Evolutionary conservation across 2,329 filamentous ascomycete genomes (phyloP), one percentile per base, ranked within the genome.

Genomic region (Trichoderma oligosporum): DNA sequence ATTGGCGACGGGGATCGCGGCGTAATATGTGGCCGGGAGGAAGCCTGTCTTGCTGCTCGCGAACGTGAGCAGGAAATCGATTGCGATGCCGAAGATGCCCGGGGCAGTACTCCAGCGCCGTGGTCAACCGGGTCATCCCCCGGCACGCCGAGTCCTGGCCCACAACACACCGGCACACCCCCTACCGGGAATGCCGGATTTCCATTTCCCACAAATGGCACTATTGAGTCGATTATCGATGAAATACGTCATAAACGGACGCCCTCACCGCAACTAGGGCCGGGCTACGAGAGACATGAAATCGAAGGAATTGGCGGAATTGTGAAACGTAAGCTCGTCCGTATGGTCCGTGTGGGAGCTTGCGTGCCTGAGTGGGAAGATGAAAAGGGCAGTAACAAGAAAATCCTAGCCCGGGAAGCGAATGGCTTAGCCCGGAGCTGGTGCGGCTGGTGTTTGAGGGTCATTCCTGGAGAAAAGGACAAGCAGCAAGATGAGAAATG

Each of bases 391-490:
- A 53, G 46, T 24, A 27, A 14, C 2, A 66, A 80, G 7, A 84
- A 83, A 4, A 87, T 88, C 63, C 75, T 97, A 24, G 79, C 79
- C 14, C 76, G 87, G 22, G 93, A 97, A 72, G 80, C 86, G 54
- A 77, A 77, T 12, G 89, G 89, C 0, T 72, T 74, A 47, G 78
- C 84, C 57, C 81, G 92, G 60, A 91, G 88, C 68, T 96, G 91
- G 90, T 97, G 92, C 71, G 90, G 88, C 0, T 97, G 93, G 92
- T 97, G 93, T 70, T 84, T 80, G 70, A 79, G 91, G 60, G 85
- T 91, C 3, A 83, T 95, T 52, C 85, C 85, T 0, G 79, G 84
- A 2, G 70, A 73, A 38, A 75, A 73, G 61, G 81, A 83, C 39
- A 57, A 66, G 14, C 59, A 60, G 16, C 63, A 52, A 49, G 59